A percentile compares a stretch with the other conserved stretches of the same genome.
phyloP scores from a whole-genome alignment of 176 grass and related monocot species.

The Carex kokanica region DNA sequence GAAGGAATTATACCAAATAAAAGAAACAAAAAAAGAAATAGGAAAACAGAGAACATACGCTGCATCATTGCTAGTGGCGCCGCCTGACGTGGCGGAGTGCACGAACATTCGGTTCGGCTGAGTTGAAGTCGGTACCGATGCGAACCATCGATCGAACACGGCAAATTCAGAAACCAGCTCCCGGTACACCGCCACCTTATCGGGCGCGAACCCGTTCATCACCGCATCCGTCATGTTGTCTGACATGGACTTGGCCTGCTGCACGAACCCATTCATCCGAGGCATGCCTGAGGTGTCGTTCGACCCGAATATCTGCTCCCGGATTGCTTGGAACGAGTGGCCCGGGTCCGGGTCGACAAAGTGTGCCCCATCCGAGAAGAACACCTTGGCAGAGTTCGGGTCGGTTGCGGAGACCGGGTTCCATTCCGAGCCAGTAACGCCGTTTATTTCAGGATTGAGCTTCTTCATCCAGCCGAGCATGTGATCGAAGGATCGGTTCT shows the following conservation, averaged over 20 bases:
- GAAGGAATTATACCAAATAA: not conserved
- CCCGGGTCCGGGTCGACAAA: slow-evolving; percentile 96
- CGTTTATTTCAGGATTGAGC: slow-evolving; percentile 78
- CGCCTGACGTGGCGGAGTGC: slow-evolving; percentile 78
- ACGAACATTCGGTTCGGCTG: slow-evolving; percentile 92
- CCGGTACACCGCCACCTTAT: slow-evolving; percentile 73
- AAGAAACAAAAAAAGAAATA: not conserved
- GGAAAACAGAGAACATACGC: slow-evolving; percentile 26
- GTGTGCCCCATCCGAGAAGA: slow-evolving; percentile 69
- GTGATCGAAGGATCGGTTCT: slow-evolving; percentile 99
- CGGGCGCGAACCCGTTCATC: slow-evolving; percentile 80
- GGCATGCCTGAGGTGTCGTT: slow-evolving; percentile 45
- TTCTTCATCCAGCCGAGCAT: slow-evolving; percentile 99
- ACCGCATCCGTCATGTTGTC: slow-evolving; percentile 63
- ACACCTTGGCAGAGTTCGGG: slow-evolving; percentile 45
- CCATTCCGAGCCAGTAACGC: slow-evolving; percentile 69
- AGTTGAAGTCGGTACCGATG: slow-evolving; percentile 79
- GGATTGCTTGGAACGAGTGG: slow-evolving; percentile 95
- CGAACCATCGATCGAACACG: slow-evolving; percentile 92
- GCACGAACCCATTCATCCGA: slow-evolving; percentile 77
- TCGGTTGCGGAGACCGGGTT: slow-evolving; percentile 54
- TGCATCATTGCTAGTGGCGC: slow-evolving; percentile 73
- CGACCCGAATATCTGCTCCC: slow-evolving; percentile 87
- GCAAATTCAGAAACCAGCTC: slow-evolving; percentile 82
- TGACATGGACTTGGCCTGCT: slow-evolving; percentile 68